Conservation (phyloP, 306 rosid genomes). For the Quercus parvula region DNA sequence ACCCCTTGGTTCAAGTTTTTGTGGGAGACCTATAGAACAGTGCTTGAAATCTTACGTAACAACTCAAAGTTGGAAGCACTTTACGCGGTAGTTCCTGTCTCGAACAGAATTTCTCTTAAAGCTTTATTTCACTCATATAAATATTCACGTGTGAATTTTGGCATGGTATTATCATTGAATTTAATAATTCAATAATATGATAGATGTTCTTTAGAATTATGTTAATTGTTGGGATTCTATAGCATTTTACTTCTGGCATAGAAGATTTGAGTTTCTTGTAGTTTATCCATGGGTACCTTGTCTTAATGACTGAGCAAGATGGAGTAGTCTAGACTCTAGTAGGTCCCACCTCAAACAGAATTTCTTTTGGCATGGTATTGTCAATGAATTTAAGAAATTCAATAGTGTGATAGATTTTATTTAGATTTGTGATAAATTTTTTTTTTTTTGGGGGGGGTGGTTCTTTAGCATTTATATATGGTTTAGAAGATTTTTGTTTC, state of each 20-base stretch:
- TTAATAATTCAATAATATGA: background rate
- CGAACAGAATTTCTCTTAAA: background rate
- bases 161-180: background rate
- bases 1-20: conserved; percentile 98
- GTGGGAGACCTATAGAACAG: conserved; percentile 97
- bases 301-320: background rate
- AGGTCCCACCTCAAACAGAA: too few species aligned
- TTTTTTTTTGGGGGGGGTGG: too few species aligned
- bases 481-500: too few species aligned
- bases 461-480: too few species aligned
- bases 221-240: background rate
- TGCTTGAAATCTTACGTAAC: conserved; percentile 91
- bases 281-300: background rate
- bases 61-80: conserved; percentile 92
- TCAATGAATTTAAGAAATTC: too few species aligned
- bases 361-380: too few species aligned
- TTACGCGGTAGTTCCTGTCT: conserved; percentile 65
- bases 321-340: background rate
- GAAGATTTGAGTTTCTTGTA: background rate
- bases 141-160: background rate
- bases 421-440: too few species aligned
- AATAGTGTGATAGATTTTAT: too few species aligned
- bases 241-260: background rate
- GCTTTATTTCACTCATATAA: background rate
- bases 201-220: background rate